phyloP scores from a whole-genome alignment of 1,284 basidiomycete species.

The Cutaneotrichosporon curvatum region DNA sequence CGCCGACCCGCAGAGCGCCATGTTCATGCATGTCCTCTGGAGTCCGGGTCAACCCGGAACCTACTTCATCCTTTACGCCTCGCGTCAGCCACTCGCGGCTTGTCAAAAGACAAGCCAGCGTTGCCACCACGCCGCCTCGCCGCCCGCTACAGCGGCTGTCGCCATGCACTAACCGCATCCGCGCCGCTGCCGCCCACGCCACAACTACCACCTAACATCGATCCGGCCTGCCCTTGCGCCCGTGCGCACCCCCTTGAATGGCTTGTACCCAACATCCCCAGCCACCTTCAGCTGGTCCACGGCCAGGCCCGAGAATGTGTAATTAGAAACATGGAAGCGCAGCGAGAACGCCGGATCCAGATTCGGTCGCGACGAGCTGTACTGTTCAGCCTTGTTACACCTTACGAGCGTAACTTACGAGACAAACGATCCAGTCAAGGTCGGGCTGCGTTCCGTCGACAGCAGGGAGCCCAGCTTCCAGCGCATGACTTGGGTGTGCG shows the following conservation, averaged over 20 bases:
- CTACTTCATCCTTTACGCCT: no score
- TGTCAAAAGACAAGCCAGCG: no score
- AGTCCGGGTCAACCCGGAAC: no score
- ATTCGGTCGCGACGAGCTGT: conserved; percentile 39
- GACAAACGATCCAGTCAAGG: conserved; percentile 67
- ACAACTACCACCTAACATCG: conserved; percentile 40
- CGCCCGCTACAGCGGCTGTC: no score
- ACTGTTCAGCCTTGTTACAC: neutral
- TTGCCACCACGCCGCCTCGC: no score
- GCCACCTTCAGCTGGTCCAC: conserved; percentile 79
- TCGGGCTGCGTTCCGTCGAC: conserved; percentile 61
- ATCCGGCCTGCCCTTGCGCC: conserved; percentile 36
- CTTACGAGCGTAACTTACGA: conserved; percentile 34
- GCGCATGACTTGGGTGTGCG: conserved; percentile 57
- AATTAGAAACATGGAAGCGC: conserved; percentile 62
- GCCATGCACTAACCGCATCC: no score
- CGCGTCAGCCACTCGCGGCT: no score
- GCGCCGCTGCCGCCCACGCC: neutral
- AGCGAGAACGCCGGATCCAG: conserved; percentile 65
- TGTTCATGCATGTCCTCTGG: no score
- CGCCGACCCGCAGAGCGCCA: no score
- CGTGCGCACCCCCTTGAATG: conserved; percentile 59
- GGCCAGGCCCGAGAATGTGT: conserved; percentile 71
- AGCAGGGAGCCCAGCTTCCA: conserved; percentile 70
- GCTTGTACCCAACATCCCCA: conserved; percentile 50